Evolutionary conservation across 1,284 basidiomycete species (phyloP).

Genomic region (Tilletia caries): DNA sequence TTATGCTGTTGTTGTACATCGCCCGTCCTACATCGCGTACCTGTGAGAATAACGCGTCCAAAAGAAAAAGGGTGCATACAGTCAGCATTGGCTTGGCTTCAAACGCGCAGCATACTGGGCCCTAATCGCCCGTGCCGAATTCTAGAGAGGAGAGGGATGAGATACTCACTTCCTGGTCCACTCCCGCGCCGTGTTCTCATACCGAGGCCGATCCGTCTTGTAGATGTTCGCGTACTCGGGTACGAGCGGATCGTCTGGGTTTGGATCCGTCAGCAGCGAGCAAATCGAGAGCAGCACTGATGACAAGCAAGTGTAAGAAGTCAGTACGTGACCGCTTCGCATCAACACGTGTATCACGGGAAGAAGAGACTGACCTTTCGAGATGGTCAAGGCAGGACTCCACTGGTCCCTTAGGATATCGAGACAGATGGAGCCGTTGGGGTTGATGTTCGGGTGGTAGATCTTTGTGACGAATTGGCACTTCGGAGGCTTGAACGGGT

Average conservation of each 20-base stretch:
- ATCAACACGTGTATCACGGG: no score
- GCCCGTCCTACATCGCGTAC: slow-evolving; percentile 5
- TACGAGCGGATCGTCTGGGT: slow-evolving; percentile 54
- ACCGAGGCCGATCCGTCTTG: slow-evolving; percentile 52
- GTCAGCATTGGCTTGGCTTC: background rate
- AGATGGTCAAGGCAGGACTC: slow-evolving; percentile 88
- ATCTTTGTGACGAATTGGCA: slow-evolving; percentile 93
- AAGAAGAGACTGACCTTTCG: slow-evolving; percentile 75
- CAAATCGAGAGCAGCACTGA: slow-evolving; percentile 50
- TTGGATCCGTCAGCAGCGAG: slow-evolving; percentile 54
- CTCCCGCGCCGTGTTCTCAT: slow-evolving; percentile 53
- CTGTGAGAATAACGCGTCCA: background rate
- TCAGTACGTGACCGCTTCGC: no score
- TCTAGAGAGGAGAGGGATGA: no score
- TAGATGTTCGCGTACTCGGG: slow-evolving; percentile 53
- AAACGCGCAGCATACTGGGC: no score
- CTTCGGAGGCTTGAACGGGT: slow-evolving; percentile 74
- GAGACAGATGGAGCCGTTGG: slow-evolving; percentile 95
- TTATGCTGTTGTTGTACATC: no score
- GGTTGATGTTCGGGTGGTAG: slow-evolving; percentile 96
- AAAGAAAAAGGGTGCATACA: background rate
- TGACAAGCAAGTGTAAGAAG: background rate
- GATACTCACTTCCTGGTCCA: slow-evolving; percentile 52
- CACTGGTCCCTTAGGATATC: slow-evolving; percentile 86
- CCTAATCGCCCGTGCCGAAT: no score